A percentile compares a stretch with the other conserved stretches of the same genome.
phyloP scores from a whole-genome alignment of 2,329 filamentous ascomycete species.

The Aspergillus puulaauensis region DNA sequence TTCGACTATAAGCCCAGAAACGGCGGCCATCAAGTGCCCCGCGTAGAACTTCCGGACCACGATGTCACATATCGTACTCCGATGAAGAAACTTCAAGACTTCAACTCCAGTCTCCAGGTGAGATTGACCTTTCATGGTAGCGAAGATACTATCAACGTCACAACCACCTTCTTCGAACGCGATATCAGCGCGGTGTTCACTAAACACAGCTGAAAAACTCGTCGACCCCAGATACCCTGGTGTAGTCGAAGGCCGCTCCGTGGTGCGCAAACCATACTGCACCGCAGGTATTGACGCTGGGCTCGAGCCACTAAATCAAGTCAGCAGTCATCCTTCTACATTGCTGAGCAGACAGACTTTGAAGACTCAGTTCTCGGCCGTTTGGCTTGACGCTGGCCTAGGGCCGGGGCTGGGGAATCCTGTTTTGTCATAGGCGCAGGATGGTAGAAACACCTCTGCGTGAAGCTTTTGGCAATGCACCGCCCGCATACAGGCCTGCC shows the following conservation, averaged over 20 bases:
- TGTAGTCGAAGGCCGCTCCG: constrained; percentile 26
- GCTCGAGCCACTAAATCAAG: constrained; percentile 22
- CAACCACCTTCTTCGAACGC: constrained; percentile 30
- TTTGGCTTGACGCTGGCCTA: constrained; percentile 11
- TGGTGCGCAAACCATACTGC: constrained; percentile 19
- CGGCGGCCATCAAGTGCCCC: constrained; percentile 20
- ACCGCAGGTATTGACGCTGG: constrained; percentile 17
- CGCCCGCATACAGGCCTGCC: constrained; percentile 33
- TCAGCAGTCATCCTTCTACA: neutral
- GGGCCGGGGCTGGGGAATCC: constrained; percentile 3
- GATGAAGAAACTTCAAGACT: constrained; percentile 30
- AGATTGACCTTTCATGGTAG: constrained; percentile 23
- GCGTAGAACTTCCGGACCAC: constrained; percentile 29
- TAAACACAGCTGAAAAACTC: constrained; percentile 35
- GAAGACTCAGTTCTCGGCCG: constrained; percentile 20
- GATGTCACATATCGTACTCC: constrained; percentile 23
- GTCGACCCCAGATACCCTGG: constrained; percentile 37
- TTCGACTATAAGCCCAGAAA: constrained; percentile 27
- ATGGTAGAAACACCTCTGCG: constrained; percentile 36
- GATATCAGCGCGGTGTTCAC: constrained; percentile 35
- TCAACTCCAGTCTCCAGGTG: constrained; percentile 32
- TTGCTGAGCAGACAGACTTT: constrained; percentile 14
- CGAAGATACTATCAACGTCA: constrained; percentile 16
- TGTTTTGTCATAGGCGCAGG: constrained; percentile 40
- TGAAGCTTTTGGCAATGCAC: constrained; percentile 31